Evolutionary conservation across 371 early-diverging fungal genomes (phyloP).

Genomic region (Mucor plumbeus): DNA sequence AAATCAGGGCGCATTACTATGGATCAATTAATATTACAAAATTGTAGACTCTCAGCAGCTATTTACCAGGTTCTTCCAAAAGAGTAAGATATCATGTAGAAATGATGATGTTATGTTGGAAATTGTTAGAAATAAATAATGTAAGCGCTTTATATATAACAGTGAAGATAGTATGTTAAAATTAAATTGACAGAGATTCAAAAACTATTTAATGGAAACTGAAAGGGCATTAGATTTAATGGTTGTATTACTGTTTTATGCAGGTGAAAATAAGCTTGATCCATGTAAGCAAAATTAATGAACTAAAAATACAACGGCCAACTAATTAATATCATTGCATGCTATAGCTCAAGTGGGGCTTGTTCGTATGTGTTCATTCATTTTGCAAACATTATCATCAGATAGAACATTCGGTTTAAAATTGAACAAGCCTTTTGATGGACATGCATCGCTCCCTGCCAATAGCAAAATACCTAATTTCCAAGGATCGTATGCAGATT

Average conservation of each 20-base stretch:
- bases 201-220: conserved; percentile 73
- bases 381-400: conserved; percentile 83
- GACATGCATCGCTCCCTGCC: conserved; percentile 67
- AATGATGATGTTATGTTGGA: conserved; percentile 79
- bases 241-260: conserved; percentile 69
- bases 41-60: conserved; percentile 66
- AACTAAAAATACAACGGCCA: conserved; percentile 43
- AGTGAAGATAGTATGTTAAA: neutral
- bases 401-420: conserved; percentile 80
- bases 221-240: conserved; percentile 72
- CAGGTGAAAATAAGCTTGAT: conserved; percentile 67
- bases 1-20: neutral
- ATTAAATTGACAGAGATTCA: conserved; percentile 56
- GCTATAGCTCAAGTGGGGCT: conserved; percentile 73
- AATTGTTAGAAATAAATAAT: conserved; percentile 70
- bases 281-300: conserved; percentile 47
- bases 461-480: conserved; percentile 74
- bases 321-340: conserved; percentile 63
- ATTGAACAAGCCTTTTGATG: conserved; percentile 79
- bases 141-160: conserved; percentile 31
- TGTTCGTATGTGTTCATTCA: conserved; percentile 80
- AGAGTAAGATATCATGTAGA: conserved; percentile 62
- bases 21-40: too few relatives aligned
- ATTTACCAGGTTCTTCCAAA: conserved; percentile 73
- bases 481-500: conserved; percentile 85